Conservation (phyloP, 495 filamentous ascomycete species). For the Penicillium flavigenum region DNA sequence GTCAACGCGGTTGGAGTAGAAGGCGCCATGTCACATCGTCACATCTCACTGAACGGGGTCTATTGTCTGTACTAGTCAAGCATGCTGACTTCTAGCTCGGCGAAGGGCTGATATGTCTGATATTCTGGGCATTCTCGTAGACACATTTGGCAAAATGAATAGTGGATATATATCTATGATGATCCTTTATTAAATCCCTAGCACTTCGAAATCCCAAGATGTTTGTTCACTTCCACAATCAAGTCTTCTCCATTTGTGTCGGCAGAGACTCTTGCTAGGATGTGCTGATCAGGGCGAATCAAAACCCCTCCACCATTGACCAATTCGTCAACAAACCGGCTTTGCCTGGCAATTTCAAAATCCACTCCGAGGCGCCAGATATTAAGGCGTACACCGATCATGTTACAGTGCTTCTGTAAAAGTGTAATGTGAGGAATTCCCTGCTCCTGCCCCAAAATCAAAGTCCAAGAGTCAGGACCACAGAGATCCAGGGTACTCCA, state of each 20-base stretch:
- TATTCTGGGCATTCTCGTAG: neutral
- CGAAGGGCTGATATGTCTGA: neutral
- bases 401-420: slow-evolving; percentile 4
- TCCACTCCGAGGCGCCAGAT: slow-evolving; percentile 9
- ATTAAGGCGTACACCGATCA: neutral
- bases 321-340: slow-evolving; percentile 7
- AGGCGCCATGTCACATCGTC: neutral
- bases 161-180: neutral
- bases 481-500: slow-evolving; percentile 32
- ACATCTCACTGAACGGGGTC: neutral
- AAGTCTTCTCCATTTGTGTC: neutral
- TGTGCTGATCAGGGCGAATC: slow-evolving; percentile 16
- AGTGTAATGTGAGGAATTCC: neutral
- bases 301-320: slow-evolving; percentile 4
- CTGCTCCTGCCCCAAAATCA: slow-evolving; percentile 6
- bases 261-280: neutral
- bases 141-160: neutral
- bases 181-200: neutral
- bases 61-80: neutral
- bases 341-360: slow-evolving; percentile 5
- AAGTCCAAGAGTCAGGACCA: slow-evolving; percentile 23
- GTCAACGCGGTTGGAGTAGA: too few species aligned
- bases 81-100: neutral
- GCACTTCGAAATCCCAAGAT: slow-evolving; percentile 3
- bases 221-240: neutral